Evolutionary conservation across 345 rosid genomes (phyloP).

Genomic region (Salix purpurea): DNA sequence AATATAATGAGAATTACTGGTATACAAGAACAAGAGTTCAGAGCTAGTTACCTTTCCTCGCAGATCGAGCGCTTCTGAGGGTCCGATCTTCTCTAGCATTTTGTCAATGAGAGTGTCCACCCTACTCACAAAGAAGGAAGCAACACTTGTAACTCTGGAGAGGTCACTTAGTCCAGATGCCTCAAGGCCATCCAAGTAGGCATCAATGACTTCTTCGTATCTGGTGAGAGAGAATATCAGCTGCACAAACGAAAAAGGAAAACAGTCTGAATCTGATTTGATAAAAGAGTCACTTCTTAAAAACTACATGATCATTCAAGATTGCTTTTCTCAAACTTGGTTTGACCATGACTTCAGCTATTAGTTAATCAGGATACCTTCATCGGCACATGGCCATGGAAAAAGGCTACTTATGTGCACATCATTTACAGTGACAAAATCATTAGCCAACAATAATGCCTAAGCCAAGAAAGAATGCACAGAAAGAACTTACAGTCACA

Average conservation of each 20-base stretch:
- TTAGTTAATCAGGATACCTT: neutral
- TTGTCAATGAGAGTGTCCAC: slow-evolving; percentile 95
- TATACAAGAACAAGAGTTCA: neutral
- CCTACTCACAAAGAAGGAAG: slow-evolving; percentile 96
- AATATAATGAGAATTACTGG: neutral
- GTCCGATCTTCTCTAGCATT: slow-evolving; percentile 86
- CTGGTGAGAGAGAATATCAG: slow-evolving; percentile 87
- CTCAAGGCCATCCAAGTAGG: slow-evolving; percentile 98
- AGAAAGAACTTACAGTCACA: slow-evolving; percentile 66
- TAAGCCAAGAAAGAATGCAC: slow-evolving; percentile 1
- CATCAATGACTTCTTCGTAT: slow-evolving; percentile 95
- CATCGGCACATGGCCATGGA: neutral
- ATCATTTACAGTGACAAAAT: neutral
- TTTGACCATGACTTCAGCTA: neutral
- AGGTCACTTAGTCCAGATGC: slow-evolving; percentile 88
- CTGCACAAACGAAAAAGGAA: slow-evolving; percentile 38
- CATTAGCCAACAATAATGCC: neutral
- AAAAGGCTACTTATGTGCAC: neutral
- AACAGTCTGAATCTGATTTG: slow-evolving; percentile 2
- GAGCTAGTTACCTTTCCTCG: slow-evolving; percentile 78
- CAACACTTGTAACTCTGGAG: slow-evolving; percentile 94
- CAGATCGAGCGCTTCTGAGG: slow-evolving; percentile 90
- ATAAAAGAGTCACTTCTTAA: neutral
- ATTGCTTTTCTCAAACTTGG: neutral
- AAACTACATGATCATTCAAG: neutral